Base-by-base conservation (phyloP, 139 green algal genomes). In the Chlamydomonas sp. region DNA sequence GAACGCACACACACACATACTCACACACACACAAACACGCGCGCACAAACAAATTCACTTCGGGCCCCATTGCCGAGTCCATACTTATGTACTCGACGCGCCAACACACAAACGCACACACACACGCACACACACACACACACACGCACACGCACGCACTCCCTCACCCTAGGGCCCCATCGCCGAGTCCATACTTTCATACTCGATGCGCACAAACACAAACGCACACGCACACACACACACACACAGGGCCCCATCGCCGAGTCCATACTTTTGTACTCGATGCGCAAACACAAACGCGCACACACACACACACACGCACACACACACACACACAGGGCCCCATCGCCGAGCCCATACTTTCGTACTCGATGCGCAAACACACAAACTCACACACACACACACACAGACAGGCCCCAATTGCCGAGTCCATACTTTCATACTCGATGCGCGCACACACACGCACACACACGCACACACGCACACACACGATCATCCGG, bases 381-480 rank as follows among this genome's bases (percentile, higher is more conserved):
- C 43, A 54, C 43, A 54, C 43, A 54, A 13, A 54, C 43, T 6
- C 54, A 63, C 16, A 29, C 54, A 63, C 54, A 24, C 24, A 16
- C 54, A 29, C 24, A 29, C 54, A 63, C 54, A 63, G 20, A 63
- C 54, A n/a, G n/a, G n/a, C n/a, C n/a, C n/a, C n/a, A n/a, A n/a
- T n/a, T n/a, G n/a, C n/a, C n/a, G n/a, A n/a, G n/a, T n/a, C n/a
- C n/a, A n/a, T n/a, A n/a, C n/a, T n/a, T n/a, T n/a, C n/a, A n/a
- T n/a, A n/a, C n/a, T n/a, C n/a, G n/a, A n/a, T n/a, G n/a, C n/a
- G n/a, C n/a, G n/a, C n/a, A 63, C 54, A 63, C 54, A 63, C 54
- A 63, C 54, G 29, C 54, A 63, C 54, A 63, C 54, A 63, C 54
- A 35, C 54, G 29, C 54, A 63, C 54, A 63, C 54, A 63, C 54